Evolutionary conservation across 2,329 filamentous ascomycete genomes (phyloP), one percentile per base, ranked within the genome.

Genomic region (Diplocarpon mali): DNA sequence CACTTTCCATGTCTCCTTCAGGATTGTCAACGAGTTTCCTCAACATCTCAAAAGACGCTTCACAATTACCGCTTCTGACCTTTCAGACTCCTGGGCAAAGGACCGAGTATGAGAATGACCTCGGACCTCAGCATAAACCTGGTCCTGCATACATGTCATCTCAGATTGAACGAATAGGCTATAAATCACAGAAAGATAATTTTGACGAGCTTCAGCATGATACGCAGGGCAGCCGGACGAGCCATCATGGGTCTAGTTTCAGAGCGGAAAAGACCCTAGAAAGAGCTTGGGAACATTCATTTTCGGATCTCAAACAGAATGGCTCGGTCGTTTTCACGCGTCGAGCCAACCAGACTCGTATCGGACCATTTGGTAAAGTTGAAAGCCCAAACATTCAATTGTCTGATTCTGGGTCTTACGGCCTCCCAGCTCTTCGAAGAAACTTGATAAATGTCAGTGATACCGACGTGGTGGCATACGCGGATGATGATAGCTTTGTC

Each of bases 401-500:
- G 5, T 27, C 27, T 14, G 35, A 34, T 11, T 15, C 38, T 24
- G 31, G 14, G 9, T 16, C 27, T 8, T 24, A 41, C 35, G 35
- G 44, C 14, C 45, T 47, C 12, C 45, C 45, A 14, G 12, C 38
- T 30, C 40, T 44, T 37, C 20, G 7, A 24, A 24, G 20, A 24
- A 24, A 24, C 20, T 24, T 7, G 20, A 24, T 24, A 24, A 24
- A 24, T n/a, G 31, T n/a, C 10, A n/a, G 20, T n/a, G 16, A 47
- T 9, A 27, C 12, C 2, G 30, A 14, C 31, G 30, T 17, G 13
- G 14, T 28, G 5, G 31, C 37, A 10, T 20, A 30, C 6, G 30
- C 31, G 12, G 48, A 50, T 38, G 51, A 55, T 17, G 14, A 51
- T 30, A 58, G 51, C 38, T 61, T 59, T 42, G 37, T 60, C 6